Evolutionary conservation across 257 asterid genomes (phyloP).

Genomic region (Cruciata laevipes): DNA sequence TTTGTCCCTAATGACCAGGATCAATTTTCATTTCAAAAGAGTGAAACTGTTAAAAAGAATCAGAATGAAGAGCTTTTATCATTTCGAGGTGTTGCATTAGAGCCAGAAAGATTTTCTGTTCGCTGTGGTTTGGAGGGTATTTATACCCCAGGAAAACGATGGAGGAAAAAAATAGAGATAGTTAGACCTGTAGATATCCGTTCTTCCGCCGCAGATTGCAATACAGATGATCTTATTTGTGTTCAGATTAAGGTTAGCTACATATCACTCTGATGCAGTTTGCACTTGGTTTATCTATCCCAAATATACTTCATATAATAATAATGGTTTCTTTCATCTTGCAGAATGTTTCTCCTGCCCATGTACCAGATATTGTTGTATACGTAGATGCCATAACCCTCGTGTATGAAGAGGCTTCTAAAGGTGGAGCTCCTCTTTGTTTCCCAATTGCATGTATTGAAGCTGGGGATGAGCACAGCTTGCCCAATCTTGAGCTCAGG

Average conservation of each 20-base stretch:
- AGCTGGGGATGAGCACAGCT: constrained; percentile 67
- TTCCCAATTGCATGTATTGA: constrained; percentile 85
- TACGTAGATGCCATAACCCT: constrained; percentile 80
- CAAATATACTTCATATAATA: neutral
- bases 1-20: constrained; percentile 69
- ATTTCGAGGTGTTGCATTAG: constrained; percentile 89
- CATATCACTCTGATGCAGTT: constrained; percentile 6
- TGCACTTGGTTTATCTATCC: neutral
- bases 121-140: constrained; percentile 97
- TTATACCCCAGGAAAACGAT: constrained; percentile 86
- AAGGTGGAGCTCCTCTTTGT: constrained; percentile 65
- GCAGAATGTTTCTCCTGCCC: constrained; percentile 88
- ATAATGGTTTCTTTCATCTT: constrained; percentile 23
- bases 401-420: constrained; percentile 85
- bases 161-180: constrained; percentile 92
- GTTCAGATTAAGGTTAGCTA: constrained; percentile 79
- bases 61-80: constrained; percentile 67
- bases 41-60: constrained; percentile 45
- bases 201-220: constrained; percentile 80
- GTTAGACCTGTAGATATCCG: constrained; percentile 83
- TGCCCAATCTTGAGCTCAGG: constrained; percentile 95
- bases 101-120: constrained; percentile 88
- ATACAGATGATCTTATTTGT: constrained; percentile 86
- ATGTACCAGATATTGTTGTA: constrained; percentile 67
- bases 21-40: constrained; percentile 62